A percentile compares a stretch with the other conserved stretches of the same genome.
These are phyloP conservation scores for Tricholoma sp. DNA, from an alignment of 768 basidiomycete species.

Conservation along the genomic window DNA sequence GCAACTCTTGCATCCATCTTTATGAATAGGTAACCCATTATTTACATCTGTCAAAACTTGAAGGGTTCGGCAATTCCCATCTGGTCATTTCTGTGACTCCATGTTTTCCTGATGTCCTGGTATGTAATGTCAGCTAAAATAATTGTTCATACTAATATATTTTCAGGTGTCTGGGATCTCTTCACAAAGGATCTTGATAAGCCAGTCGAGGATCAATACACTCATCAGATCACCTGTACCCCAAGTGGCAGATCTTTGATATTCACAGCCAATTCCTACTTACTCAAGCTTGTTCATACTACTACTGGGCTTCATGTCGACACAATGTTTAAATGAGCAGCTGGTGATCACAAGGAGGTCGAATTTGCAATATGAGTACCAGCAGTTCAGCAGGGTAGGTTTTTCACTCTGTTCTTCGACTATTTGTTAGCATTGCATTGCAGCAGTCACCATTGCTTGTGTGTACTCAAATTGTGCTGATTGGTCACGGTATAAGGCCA, in stretches of 20 bases:
- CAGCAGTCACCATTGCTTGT: conserved; percentile 12
- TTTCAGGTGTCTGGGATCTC: conserved; percentile 8
- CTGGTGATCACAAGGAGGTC: conserved; percentile 12
- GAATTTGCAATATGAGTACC: conserved; percentile 13
- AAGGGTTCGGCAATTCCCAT: no score
- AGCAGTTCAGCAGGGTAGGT: conserved; percentile 11
- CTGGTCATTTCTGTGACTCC: no score
- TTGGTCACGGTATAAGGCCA: conserved; percentile 7
- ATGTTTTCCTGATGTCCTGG: no score
- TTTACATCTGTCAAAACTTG: no score
- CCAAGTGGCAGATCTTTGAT: conserved; percentile 13
- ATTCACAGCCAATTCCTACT: conserved; percentile 13
- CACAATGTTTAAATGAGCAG: conserved; percentile 12
- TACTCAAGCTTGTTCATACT: conserved; percentile 12
- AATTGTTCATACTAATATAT: conserved; percentile 1
- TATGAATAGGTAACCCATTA: no score
- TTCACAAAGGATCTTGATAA: conserved; percentile 20
- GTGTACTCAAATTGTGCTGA: conserved; percentile 14
- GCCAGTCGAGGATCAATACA: conserved; percentile 19
- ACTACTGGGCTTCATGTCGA: conserved; percentile 8
- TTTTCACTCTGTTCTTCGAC: neutral
- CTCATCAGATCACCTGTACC: conserved; percentile 8
- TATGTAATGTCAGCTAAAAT: neutral
- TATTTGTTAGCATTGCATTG: neutral
- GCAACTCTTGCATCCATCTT: no score